Evolutionary conservation across 2,329 filamentous ascomycete genomes (phyloP).

Genomic region (Colletotrichum sp.): DNA sequence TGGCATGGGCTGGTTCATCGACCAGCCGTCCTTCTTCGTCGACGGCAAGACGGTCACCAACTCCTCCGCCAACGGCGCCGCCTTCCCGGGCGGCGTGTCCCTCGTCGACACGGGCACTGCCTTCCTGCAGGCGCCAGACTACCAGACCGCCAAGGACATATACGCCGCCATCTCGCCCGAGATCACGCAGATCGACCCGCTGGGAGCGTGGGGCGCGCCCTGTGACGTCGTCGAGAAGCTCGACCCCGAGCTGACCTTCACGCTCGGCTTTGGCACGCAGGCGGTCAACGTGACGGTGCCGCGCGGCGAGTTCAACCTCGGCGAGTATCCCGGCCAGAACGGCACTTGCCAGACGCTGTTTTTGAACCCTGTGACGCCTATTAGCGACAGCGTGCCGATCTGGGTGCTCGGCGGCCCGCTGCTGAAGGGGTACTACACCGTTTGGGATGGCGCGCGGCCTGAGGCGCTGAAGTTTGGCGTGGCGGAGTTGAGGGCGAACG

Average conservation of each 20-base stretch:
- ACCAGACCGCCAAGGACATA: slow-evolving; percentile 28
- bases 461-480: background rate
- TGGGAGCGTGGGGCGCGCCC: slow-evolving; percentile 36
- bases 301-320: slow-evolving; percentile 34
- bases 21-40: slow-evolving; percentile 29
- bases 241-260: slow-evolving; percentile 32
- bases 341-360: background rate
- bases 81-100: background rate
- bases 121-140: slow-evolving; percentile 33
- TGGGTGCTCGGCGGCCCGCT: background rate
- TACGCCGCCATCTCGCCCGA: slow-evolving; percentile 33
- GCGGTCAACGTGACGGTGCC: slow-evolving; percentile 32
- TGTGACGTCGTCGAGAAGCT: slow-evolving; percentile 32
- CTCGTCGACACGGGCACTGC: slow-evolving; percentile 37
- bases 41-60: slow-evolving; percentile 22
- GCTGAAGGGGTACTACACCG: background rate
- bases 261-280: slow-evolving; percentile 26
- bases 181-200: slow-evolving; percentile 32
- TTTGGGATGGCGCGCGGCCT: background rate
- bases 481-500: background rate
- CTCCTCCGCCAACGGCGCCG: slow-evolving; percentile 16
- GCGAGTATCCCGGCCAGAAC: slow-evolving; percentile 26
- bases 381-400: background rate
- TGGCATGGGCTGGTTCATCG: slow-evolving; percentile 28
- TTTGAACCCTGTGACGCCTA: background rate